Evolutionary conservation across 331 rosid species (phyloP).

Genomic region (Quercus phellos): DNA sequence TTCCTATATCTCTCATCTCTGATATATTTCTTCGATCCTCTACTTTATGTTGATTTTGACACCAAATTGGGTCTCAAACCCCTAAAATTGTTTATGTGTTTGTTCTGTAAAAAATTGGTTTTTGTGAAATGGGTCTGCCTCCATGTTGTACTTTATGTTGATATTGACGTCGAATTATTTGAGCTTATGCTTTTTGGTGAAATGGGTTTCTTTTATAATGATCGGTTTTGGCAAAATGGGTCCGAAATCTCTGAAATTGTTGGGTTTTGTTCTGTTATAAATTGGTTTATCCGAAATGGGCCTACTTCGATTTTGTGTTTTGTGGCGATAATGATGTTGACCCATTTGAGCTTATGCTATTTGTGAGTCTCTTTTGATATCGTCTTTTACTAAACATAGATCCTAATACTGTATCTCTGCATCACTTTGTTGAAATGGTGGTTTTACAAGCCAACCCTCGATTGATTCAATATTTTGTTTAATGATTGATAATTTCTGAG

Average conservation of each 20-base stretch:
- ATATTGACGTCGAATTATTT: no score
- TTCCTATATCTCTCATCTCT: not conserved
- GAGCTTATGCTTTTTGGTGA: no score
- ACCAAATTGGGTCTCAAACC: not conserved
- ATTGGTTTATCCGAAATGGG: no score
- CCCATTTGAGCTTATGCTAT: no score
- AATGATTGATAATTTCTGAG: not conserved
- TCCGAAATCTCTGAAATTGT: not conserved
- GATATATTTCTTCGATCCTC: not conserved
- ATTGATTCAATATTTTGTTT: not conserved
- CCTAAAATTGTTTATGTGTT: no score
- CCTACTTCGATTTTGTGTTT: no score
- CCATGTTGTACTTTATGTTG: no score
- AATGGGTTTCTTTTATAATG: no score
- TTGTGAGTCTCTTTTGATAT: not conserved
- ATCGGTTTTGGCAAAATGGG: not conserved
- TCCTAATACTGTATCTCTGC: not conserved
- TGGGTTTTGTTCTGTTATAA: no score
- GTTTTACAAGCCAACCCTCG: not conserved
- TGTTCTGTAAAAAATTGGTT: no score
- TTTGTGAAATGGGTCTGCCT: no score
- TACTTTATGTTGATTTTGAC: not conserved
- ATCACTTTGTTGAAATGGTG: not conserved
- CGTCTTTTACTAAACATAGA: not conserved
- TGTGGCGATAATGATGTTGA: no score